Evolutionary conservation across 1,284 basidiomycete species (phyloP), one percentile per base, ranked within the genome.

Genomic region (Irpex sp.): DNA sequence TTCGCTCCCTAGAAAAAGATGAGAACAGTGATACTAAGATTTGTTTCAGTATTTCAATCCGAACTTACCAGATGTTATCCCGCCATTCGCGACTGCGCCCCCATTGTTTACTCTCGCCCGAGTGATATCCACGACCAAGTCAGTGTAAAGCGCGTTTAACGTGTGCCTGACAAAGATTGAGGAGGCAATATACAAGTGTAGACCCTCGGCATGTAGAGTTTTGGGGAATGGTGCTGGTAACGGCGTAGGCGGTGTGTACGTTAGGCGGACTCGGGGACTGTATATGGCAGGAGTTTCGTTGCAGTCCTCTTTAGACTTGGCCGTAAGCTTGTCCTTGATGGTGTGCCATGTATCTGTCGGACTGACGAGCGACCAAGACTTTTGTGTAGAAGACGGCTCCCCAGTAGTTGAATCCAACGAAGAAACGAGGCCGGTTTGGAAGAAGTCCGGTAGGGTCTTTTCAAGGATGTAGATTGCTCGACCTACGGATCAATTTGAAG

Each of bases 361-460:
- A 58, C 34, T 38, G 4, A 70, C 63, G 58, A 62, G 34, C 7
- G 19, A 34, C 61, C 61, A 62, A 11, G 26, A 26, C 26, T 38
- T 57, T 31, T 37, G n/a, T 34, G 56, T 9, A 3, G 51, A 52
- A 9, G 40, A 52, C 9, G 51, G 51, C 21, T 26, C 17, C 21
- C 17, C 17, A 52, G 51, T 26, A 11, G 51, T 9, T 19, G 3
- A 79, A 70, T 87, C 83, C 15, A 87, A 73, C 5, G 78, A 81
- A 7, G 85, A 82, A 15, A 89, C 77, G 3, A 93, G 82, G 0
- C 91, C 91, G 4, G 78, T 78, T 11, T 79, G 72, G 71, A 93
- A 93, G 75, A 92, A 92, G n/a, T 81, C 79, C 0, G 89, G 89
- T 2, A 92, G 79, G 0, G 91, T 91, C 65, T 83, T 78, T 68